Conservation (phyloP, 768 basidiomycete genomes). For the Panaeolus papilionaceus region DNA sequence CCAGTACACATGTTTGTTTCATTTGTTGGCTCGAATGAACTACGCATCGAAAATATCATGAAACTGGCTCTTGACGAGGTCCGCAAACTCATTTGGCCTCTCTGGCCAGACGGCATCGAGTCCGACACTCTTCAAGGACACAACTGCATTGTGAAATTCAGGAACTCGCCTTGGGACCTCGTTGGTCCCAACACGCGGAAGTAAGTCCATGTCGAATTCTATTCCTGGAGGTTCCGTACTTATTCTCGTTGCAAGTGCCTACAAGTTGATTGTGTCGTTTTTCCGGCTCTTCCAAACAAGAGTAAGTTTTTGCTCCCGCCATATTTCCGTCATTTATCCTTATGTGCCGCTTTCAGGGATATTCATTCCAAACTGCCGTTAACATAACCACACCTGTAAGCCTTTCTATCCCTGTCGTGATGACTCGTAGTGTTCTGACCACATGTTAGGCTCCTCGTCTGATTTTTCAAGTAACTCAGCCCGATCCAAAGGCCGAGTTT, state of each 20-base stretch:
- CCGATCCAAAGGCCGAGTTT: slow-evolving; percentile 58
- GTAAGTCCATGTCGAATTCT: slow-evolving; percentile 42
- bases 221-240: slow-evolving; percentile 14
- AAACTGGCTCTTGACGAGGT: slow-evolving; percentile 63
- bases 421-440: not conserved
- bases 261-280: slow-evolving; percentile 62
- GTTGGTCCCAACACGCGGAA: slow-evolving; percentile 56
- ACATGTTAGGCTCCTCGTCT: slow-evolving; percentile 56
- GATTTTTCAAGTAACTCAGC: slow-evolving; percentile 63
- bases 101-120: slow-evolving; percentile 74
- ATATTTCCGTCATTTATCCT: slow-evolving; percentile 8
- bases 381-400: slow-evolving; percentile 61
- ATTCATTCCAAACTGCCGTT: slow-evolving; percentile 68
- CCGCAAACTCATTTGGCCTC: slow-evolving; percentile 56
- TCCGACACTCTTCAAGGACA: slow-evolving; percentile 47
- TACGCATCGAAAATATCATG: slow-evolving; percentile 60
- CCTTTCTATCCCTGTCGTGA: slow-evolving; percentile 15
- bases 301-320: slow-evolving; percentile 44
- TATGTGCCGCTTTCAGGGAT: slow-evolving; percentile 56
- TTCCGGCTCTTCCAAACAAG: slow-evolving; percentile 65
- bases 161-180: slow-evolving; percentile 71
- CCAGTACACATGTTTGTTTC: slow-evolving; percentile 78
- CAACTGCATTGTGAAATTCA: slow-evolving; percentile 68
- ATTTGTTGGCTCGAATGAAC: slow-evolving; percentile 68
- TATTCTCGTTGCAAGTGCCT: slow-evolving; percentile 47